Percentiles rank a stretch among this genome's conserved stretches.
Evolutionary conservation across 2,329 filamentous ascomycete species (phyloP).

Genomic region (Cytospora paraplurivora): DNA sequence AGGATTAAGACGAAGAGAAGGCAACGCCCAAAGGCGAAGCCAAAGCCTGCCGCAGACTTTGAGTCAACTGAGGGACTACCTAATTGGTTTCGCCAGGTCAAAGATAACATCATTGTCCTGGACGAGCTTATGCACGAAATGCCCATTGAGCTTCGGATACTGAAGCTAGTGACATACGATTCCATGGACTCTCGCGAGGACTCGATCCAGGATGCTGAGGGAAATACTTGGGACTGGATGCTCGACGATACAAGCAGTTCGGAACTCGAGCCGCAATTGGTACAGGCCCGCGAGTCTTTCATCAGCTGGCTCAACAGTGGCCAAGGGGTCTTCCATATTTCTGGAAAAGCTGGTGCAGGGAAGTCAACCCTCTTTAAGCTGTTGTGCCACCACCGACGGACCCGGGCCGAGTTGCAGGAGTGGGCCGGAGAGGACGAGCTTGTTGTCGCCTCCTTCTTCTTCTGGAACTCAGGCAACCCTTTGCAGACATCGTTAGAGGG

Average conservation of each 20-base stretch:
- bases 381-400: constrained; percentile 15
- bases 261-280: background rate
- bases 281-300: background rate
- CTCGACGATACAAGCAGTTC: constrained; percentile 21
- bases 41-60: background rate
- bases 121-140: background rate
- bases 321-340: constrained; percentile 20
- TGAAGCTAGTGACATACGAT: background rate
- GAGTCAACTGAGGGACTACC: background rate
- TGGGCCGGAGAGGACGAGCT: constrained; percentile 24
- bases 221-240: constrained; percentile 32
- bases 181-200: constrained; percentile 31
- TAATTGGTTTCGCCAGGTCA: background rate
- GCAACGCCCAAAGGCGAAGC: background rate
- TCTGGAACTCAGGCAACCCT: constrained; percentile 11
- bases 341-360: constrained; percentile 25
- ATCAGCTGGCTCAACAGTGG: constrained; percentile 15
- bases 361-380: constrained; percentile 29
- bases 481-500: background rate
- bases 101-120: background rate
- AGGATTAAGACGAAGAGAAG: background rate
- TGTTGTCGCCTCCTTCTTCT: constrained; percentile 22
- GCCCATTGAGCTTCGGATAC: background rate
- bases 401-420: constrained; percentile 3
- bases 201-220: constrained; percentile 28